These are phyloP conservation scores for Monosporozyma aquatica DNA, from an alignment of 805 yeast species.

Conservation along the genomic window DNA sequence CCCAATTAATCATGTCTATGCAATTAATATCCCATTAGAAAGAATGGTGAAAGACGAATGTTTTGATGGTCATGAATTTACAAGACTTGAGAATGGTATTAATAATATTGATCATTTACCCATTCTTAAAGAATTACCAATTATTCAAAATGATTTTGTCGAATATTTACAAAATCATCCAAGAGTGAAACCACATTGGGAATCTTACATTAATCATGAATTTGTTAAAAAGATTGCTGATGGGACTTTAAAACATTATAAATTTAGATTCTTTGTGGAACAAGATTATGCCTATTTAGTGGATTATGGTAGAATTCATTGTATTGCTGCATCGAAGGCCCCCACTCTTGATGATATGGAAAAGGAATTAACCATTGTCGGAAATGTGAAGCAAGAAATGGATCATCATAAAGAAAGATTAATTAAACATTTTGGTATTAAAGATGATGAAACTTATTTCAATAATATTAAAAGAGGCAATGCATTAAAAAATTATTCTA, in stretches of 20 bases:
- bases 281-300: constrained; percentile 63
- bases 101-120: background rate
- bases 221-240: constrained; percentile 48
- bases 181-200: constrained; percentile 46
- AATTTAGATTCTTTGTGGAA: constrained; percentile 43
- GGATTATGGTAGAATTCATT: constrained; percentile 61
- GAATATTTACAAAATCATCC: constrained; percentile 51
- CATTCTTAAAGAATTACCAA: constrained; percentile 5
- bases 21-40: constrained; percentile 29
- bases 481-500: constrained; percentile 53
- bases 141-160: constrained; percentile 28
- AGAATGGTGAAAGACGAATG: constrained; percentile 30
- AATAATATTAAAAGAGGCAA: constrained; percentile 39
- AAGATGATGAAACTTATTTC: constrained; percentile 40
- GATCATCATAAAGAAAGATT: constrained; percentile 46
- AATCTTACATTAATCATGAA: constrained; percentile 47
- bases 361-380: constrained; percentile 42
- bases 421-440: constrained; percentile 26
- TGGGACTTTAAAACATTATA: constrained; percentile 39
- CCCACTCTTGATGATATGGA: constrained; percentile 44
- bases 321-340: constrained; percentile 54
- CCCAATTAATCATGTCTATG: constrained; percentile 61
- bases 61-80: constrained; percentile 19
- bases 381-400: constrained; percentile 47
- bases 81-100: background rate